These are phyloP conservation scores for Echites panduratus DNA, from an alignment of 257 asterid genomes.

Conservation along the genomic window DNA sequence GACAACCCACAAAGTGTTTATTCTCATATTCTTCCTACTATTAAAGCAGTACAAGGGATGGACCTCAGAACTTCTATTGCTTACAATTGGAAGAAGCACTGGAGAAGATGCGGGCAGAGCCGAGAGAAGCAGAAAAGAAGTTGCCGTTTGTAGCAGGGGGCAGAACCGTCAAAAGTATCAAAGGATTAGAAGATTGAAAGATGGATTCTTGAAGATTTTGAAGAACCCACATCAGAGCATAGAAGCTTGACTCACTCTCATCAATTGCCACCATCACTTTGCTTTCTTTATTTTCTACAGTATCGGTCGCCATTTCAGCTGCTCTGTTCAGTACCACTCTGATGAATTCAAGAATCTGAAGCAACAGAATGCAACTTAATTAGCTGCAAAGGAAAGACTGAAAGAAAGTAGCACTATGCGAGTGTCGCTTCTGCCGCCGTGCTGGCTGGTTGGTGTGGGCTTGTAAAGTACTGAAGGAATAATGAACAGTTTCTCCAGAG, in stretches of 20 bases:
- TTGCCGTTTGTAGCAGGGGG: constrained; percentile 19
- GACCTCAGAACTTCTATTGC: not conserved
- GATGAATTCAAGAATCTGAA: not conserved
- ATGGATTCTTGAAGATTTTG: constrained; percentile 33
- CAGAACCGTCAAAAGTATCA: constrained; percentile 45
- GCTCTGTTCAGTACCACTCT: no score
- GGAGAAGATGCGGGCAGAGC: constrained; percentile 16
- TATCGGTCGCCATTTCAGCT: not conserved
- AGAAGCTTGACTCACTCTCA: constrained; percentile 45
- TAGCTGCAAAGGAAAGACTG: not conserved
- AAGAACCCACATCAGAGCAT: constrained; percentile 53
- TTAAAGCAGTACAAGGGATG: not conserved
- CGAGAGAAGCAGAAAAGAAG: constrained; percentile 10
- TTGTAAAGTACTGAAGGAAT: no score
- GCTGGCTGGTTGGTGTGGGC: no score
- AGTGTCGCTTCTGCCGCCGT: not conserved
- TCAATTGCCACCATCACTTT: constrained; percentile 70
- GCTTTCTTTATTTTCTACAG: constrained; percentile 10
- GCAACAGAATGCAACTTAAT: not conserved
- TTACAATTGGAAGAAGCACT: constrained; percentile 14
- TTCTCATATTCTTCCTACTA: not conserved
- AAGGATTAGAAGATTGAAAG: constrained; percentile 19
- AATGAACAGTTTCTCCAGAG: no score
- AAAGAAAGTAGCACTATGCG: not conserved
- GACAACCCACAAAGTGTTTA: not conserved